Evolutionary conservation across 257 asterid genomes (phyloP).

Genomic region (Buddleja alternifolia): DNA sequence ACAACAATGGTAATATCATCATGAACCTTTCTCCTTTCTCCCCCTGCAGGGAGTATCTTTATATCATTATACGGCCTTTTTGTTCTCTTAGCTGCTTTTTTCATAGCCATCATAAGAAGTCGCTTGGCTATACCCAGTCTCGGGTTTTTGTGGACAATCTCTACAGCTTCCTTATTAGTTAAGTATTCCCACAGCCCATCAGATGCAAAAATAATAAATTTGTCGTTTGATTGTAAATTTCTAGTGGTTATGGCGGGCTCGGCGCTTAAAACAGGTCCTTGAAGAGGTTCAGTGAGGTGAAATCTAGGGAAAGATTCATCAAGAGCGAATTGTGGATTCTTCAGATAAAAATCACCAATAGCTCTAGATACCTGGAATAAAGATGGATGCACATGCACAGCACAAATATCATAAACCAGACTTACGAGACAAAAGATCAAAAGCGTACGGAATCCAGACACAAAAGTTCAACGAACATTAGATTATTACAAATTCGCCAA

Average conservation of each 20-base stretch:
- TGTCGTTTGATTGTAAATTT: constrained; percentile 47
- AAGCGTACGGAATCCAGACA: too few species aligned
- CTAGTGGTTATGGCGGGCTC: constrained; percentile 60
- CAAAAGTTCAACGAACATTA: not conserved
- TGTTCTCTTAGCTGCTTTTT: constrained; percentile 46
- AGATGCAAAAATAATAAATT: constrained; percentile 77
- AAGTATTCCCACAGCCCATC: constrained; percentile 83
- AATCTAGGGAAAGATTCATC: constrained; percentile 49
- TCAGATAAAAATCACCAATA: constrained; percentile 82
- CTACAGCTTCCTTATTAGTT: constrained; percentile 68
- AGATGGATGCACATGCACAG: constrained; percentile 11
- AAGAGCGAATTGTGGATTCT: constrained; percentile 58
- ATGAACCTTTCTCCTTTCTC: constrained; percentile 54
- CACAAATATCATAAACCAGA: not conserved
- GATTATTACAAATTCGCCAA: not conserved
- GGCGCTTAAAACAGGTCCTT: constrained; percentile 58
- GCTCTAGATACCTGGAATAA: constrained; percentile 64
- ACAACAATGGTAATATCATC: constrained; percentile 79
- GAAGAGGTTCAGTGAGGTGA: constrained; percentile 56
- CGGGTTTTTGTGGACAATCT: constrained; percentile 63
- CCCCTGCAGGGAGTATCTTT: constrained; percentile 50
- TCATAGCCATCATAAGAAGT: constrained; percentile 56
- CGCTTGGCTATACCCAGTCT: constrained; percentile 77
- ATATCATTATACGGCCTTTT: constrained; percentile 49
- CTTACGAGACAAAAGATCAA: not conserved